Evolutionary conservation across 352 stramenopile species (phyloP).

Genomic region (Pythium chondricola): DNA sequence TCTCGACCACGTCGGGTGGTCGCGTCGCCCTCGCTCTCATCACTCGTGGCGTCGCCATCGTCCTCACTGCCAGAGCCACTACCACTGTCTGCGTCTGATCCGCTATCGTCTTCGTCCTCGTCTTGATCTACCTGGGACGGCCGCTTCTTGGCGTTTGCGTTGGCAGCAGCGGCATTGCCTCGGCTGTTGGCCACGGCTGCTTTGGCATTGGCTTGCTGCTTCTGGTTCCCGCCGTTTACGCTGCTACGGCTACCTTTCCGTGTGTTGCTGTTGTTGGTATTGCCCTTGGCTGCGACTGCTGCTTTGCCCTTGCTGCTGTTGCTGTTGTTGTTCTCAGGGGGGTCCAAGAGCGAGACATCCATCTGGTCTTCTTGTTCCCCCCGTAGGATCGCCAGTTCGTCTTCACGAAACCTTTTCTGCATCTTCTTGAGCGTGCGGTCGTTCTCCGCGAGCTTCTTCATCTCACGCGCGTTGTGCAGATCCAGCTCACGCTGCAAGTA

Average conservation of each 20-base stretch:
- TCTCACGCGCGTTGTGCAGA: conserved; percentile 78
- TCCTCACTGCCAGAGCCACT: conserved; percentile 40
- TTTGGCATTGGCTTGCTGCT: conserved; percentile 15
- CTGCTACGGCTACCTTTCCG: conserved; percentile 23
- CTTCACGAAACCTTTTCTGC: conserved; percentile 90
- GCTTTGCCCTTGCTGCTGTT: conserved; percentile 15
- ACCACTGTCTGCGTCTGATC: conserved; percentile 35
- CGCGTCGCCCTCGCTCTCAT: conserved; percentile 33
- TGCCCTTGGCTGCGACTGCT: conserved; percentile 49
- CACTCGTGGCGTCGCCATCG: conserved; percentile 44
- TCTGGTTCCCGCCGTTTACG: too few relatives aligned
- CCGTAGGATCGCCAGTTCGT: conserved; percentile 86
- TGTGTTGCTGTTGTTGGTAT: conserved; percentile 24
- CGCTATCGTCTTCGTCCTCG: conserved; percentile 35
- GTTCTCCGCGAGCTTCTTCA: conserved; percentile 85
- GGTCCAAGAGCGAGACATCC: conserved; percentile 49
- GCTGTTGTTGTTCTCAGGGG: conserved; percentile 29
- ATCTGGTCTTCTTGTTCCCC: conserved; percentile 81
- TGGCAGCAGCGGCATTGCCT: conserved; percentile 8
- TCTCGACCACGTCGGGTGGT: conserved; percentile 3
- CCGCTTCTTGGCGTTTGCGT: too few relatives aligned
- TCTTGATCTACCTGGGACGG: conserved; percentile 13
- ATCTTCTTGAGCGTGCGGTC: conserved; percentile 89
- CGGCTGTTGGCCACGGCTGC: conserved; percentile 4
- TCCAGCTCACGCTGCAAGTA: conserved; percentile 94